Percentiles rank a stretch among this genome's conserved stretches.
phyloP scores from a whole-genome alignment of 805 yeast genomes.

The Nakazawaea siamensis region DNA sequence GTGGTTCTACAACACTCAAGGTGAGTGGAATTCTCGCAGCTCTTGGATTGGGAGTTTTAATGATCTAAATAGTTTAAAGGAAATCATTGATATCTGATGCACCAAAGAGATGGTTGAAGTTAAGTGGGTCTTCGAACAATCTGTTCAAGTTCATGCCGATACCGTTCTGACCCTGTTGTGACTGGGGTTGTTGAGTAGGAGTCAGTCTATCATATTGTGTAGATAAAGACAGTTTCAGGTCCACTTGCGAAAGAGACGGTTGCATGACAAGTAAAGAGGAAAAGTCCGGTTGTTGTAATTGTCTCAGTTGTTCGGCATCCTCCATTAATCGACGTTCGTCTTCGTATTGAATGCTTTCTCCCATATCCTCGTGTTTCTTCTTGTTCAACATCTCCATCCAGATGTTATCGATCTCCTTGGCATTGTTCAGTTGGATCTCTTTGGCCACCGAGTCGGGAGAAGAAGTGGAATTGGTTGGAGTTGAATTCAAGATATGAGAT shows the following conservation, averaged over 20 bases:
- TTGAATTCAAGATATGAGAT: not conserved
- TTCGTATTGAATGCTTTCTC: slow-evolving; percentile 1
- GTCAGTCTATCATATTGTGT: not conserved
- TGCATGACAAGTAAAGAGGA: slow-evolving; percentile 3
- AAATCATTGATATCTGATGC: not conserved
- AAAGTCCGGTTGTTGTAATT: slow-evolving; percentile 4
- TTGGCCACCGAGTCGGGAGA: no score
- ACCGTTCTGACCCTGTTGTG: not conserved
- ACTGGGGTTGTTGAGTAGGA: not conserved
- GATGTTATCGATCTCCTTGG: slow-evolving; percentile 5
- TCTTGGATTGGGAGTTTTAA: slow-evolving; percentile 1
- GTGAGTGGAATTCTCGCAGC: slow-evolving; percentile 1
- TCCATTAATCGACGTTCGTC: not conserved
- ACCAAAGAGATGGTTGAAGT: slow-evolving; percentile 6
- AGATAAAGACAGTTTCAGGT: not conserved
- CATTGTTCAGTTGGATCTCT: not conserved
- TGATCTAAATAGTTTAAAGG: slow-evolving; percentile 1
- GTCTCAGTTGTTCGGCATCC: slow-evolving; percentile 1
- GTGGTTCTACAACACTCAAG: not conserved
- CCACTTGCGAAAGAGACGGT: not conserved
- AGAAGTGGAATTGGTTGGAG: slow-evolving; percentile 1
- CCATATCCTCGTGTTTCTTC: slow-evolving; percentile 5
- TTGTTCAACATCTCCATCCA: slow-evolving; percentile 7
- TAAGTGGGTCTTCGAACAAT: slow-evolving; percentile 6
- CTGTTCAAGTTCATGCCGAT: slow-evolving; percentile 6